phyloP scores from a whole-genome alignment of 2,329 filamentous ascomycete species.

The Lasiodiplodia sp. region DNA sequence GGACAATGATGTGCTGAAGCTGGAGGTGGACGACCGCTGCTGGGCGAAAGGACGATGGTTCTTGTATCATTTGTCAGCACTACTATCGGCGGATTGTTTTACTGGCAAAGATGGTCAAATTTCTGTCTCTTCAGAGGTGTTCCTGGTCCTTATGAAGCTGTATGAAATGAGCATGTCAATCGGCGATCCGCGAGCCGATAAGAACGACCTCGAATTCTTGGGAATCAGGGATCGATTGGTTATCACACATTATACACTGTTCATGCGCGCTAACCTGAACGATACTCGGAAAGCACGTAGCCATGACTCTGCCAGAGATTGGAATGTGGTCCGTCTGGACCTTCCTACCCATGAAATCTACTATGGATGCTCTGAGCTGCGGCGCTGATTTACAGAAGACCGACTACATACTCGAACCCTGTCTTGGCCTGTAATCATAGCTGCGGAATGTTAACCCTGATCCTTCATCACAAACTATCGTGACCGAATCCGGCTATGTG shows the following conservation, averaged over 20 bases:
- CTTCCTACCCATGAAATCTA: too few relatives aligned
- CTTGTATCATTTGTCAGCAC: neutral
- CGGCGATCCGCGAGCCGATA: neutral
- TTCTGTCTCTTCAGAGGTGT: neutral
- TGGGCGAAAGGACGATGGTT: neutral
- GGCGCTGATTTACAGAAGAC: too few relatives aligned
- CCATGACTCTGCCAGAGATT: too few relatives aligned
- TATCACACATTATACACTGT: neutral
- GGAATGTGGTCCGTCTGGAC: too few relatives aligned
- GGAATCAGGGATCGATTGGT: neutral
- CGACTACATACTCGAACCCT: too few relatives aligned
- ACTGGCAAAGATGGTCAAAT: neutral
- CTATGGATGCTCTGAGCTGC: too few relatives aligned
- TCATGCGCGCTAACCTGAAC: neutral
- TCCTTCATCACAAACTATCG: too few relatives aligned
- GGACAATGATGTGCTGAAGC: neutral
- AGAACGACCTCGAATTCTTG: neutral
- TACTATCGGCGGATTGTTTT: neutral
- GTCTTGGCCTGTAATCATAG: too few relatives aligned
- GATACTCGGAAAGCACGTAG: too few relatives aligned
- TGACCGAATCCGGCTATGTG: too few relatives aligned
- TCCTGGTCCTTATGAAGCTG: neutral
- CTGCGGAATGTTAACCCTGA: too few relatives aligned
- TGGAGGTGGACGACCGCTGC: too few relatives aligned
- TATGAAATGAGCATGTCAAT: neutral